Base-by-base conservation (phyloP, 2,329 filamentous ascomycete genomes). In the Penicillium sp. region DNA sequence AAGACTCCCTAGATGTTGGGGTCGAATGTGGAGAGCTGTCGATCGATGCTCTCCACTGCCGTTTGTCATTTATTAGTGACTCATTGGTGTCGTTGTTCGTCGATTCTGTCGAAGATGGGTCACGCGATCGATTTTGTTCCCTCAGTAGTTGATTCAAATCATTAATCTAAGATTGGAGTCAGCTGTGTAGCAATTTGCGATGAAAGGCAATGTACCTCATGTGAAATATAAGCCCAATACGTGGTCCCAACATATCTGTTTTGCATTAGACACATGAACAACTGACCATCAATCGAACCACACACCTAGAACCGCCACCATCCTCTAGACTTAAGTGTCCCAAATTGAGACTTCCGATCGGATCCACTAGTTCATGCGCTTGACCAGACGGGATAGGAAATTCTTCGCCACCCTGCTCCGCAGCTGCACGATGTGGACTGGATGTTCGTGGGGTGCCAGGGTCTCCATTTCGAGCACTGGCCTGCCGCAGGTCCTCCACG, bases 201-300 rank as follows among this genome's bases (percentile, higher is more conserved):
- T 13, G 12, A n/a, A 11, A 27, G 6, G n/a, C 4, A 27, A 13
- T 11, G 37, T 60, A 67, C 64, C 56, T 69, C 65, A 22, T 65
- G 59, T 6, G 64, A 66, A 20, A 69, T 67, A 49, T 68, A 69
- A 16, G 66, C 66, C 64, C 65, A 69, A 41, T 67, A 69, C 8
- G 66, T 69, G 4, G 65, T 68, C 14, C 65, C 65, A 14, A 69
- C 66, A 42, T 69, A 69, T 57, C 66, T 67, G 39, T n/a, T 20
- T 5, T 12, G 29, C 29, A 16, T 44, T 44, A 17, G 22, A 30
- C 16, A 32, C 27, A 8, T 9, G 13, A 7, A 9, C 12, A 14
- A 15, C 8, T 9, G 11, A 7, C 28, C 8, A 17, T 6, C 2
- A 15, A 23, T 11, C 6, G 25, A 27, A n/a, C 11, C 17, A 37